phyloP scores from a whole-genome alignment of 2,329 filamentous ascomycete species.

The Didymella exigua region DNA sequence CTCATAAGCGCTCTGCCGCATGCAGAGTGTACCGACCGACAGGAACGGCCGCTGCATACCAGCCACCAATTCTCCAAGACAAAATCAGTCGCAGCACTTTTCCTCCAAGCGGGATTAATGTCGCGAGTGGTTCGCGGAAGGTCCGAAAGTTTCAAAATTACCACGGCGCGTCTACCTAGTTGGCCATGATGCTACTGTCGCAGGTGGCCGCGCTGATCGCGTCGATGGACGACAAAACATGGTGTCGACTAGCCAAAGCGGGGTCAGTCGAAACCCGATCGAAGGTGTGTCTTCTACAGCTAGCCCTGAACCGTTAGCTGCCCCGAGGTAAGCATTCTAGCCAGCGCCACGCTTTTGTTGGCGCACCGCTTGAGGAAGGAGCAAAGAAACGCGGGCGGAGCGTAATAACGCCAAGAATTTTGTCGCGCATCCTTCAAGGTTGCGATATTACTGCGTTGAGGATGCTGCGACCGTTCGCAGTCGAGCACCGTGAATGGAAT shows the following conservation, averaged over 20 bases:
- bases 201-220: neutral
- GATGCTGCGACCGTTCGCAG: slow-evolving; percentile 1
- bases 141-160: neutral
- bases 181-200: slow-evolving; percentile 1
- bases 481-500: neutral
- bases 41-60: neutral
- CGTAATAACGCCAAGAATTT: slow-evolving; percentile 16
- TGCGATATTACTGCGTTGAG: neutral
- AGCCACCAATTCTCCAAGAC: neutral
- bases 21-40: slow-evolving; percentile 4
- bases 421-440: slow-evolving; percentile 7
- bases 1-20: slow-evolving; percentile 15
- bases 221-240: slow-evolving; percentile 4
- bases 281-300: slow-evolving; percentile 10
- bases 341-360: slow-evolving; percentile 11
- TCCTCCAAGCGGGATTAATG: slow-evolving; percentile 12
- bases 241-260: slow-evolving; percentile 9
- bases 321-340: slow-evolving; percentile 15
- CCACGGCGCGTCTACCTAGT: neutral
- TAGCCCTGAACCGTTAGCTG: neutral
- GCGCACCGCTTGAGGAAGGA: slow-evolving; percentile 10
- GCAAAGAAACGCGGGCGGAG: slow-evolving; percentile 12
- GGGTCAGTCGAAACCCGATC: slow-evolving; percentile 13
- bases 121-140: neutral
- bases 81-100: neutral